Base-by-base conservation (phyloP, 2,329 filamentous ascomycete genomes). In the Pseudogymnoascus sp. region DNA sequence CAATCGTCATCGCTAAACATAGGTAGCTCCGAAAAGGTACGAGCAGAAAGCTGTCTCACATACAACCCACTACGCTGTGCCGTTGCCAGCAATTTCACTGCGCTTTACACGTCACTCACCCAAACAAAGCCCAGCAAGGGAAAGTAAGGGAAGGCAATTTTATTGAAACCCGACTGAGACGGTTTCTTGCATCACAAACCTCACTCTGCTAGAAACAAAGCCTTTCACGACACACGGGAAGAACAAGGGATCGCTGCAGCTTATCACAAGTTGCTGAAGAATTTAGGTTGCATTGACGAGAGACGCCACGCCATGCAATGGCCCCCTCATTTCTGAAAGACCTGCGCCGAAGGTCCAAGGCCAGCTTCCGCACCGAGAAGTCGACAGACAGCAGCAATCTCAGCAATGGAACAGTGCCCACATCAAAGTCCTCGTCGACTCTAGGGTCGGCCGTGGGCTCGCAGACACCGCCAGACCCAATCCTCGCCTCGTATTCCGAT, bases 281-380 rank as follows among this genome's bases (percentile, higher is more conserved):
- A 33, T 23, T 59, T 59, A 59, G 52, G 52, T 21, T 59, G 8
- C 52, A 49, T 28, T 49, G 43, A 49, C 43, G 23, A 49, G 43
- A 49, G 43, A 49, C 43, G 21, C 43, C 18, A 2, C 18, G 43
- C 43, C 43, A 49, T 49, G 52, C 28, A 25, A 86, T 86, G 83
- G 79, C 83, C 62, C 82, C 83, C 35, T 77, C 87, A 45, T 90
- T 96, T 72, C 81, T 95, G 70, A 90, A 86, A 75, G 86, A 88
- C 71, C 77, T 96, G 63, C 88, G 90, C 69, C 85, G 90, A 69
- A 87, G 88, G 69, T 95, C 90, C 63, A 88, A 82, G 74, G 83
- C 87, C 65, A 92, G 87, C 79, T 88, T 92, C 76, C 85, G 83
- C 64, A 87, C 85, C 58, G 82, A 83, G 41, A 81, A 80, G 65